phyloP scores from a whole-genome alignment of 306 rosid genomes.

The Comarum palustre region DNA sequence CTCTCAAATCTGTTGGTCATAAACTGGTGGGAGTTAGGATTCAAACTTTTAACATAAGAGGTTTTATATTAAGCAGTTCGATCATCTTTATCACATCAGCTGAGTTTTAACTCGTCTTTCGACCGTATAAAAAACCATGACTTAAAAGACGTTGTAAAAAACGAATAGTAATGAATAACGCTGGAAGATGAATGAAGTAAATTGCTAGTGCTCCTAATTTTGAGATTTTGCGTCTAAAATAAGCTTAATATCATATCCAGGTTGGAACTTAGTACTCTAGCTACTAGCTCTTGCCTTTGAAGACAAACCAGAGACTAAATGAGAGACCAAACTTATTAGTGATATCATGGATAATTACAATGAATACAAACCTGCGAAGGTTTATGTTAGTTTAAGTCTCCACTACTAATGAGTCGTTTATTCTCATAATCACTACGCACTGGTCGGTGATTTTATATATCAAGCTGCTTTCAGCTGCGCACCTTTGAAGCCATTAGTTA shows the following conservation, averaged over 20 bases:
- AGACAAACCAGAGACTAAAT: conserved; percentile 11
- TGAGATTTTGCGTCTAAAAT: conserved; percentile 23
- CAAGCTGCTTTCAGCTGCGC: not conserved
- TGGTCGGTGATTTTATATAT: conserved; percentile 23
- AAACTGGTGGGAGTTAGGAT: no score
- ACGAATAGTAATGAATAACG: not conserved
- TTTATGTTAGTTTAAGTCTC: conserved; percentile 15
- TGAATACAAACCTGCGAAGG: not conserved
- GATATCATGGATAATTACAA: not conserved
- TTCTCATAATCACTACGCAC: conserved; percentile 1
- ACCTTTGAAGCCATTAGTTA: not conserved
- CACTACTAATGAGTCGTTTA: not conserved
- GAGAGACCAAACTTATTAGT: not conserved
- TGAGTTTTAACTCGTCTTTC: no score
- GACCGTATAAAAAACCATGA: no score
- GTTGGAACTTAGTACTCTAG: not conserved
- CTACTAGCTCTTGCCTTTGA: conserved; percentile 40
- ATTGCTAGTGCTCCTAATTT: not conserved
- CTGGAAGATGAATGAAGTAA: not conserved
- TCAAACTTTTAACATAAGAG: no score
- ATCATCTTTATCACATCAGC: no score
- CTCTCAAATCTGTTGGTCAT: no score
- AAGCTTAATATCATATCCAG: conserved; percentile 31
- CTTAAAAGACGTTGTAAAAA: not conserved
- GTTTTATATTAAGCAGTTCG: no score